Evolutionary conservation across 176 grass and related monocot genomes (phyloP).

Genomic region (Tuctoria greenei): DNA sequence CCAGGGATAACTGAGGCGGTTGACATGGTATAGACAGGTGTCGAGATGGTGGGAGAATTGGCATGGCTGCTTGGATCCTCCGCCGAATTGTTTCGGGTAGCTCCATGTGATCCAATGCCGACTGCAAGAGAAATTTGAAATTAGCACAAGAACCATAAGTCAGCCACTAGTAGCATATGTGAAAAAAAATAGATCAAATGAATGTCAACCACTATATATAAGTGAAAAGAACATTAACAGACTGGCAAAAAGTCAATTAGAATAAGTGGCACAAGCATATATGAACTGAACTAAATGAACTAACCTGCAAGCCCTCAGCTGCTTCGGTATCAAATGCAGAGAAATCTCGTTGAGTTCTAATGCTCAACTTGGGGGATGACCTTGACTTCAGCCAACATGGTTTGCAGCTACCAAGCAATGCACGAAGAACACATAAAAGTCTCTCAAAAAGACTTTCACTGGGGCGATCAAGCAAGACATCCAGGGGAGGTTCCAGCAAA

Average conservation of each 20-base stretch:
- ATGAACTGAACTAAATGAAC: slow-evolving; percentile 30
- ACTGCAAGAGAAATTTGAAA: slow-evolving; percentile 57
- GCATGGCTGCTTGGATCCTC: slow-evolving; percentile 91
- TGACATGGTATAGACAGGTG: slow-evolving; percentile 55
- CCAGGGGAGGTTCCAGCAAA: slow-evolving; percentile 54
- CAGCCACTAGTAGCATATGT: not conserved
- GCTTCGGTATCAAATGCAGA: slow-evolving; percentile 79
- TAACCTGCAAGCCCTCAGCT: slow-evolving; percentile 78
- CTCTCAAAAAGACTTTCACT: slow-evolving; percentile 85
- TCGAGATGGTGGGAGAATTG: slow-evolving; percentile 58
- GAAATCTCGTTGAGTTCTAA: slow-evolving; percentile 64
- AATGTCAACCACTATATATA: not conserved
- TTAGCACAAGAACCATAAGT: too few species aligned
- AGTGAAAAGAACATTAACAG: not conserved
- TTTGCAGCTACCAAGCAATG: slow-evolving; percentile 82
- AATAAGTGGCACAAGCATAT: not conserved
- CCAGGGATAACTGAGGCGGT: slow-evolving; percentile 60
- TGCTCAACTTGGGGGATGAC: slow-evolving; percentile 49
- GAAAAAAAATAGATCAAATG: not conserved
- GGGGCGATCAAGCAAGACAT: slow-evolving; percentile 65
- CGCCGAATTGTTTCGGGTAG: slow-evolving; percentile 69
- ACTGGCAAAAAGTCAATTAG: not conserved
- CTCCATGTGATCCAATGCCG: slow-evolving; percentile 77
- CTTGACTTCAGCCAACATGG: slow-evolving; percentile 98
- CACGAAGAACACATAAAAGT: slow-evolving; percentile 85